phyloP scores from a whole-genome alignment of 441 rosid species.

The Arabidopsis lyrata region DNA sequence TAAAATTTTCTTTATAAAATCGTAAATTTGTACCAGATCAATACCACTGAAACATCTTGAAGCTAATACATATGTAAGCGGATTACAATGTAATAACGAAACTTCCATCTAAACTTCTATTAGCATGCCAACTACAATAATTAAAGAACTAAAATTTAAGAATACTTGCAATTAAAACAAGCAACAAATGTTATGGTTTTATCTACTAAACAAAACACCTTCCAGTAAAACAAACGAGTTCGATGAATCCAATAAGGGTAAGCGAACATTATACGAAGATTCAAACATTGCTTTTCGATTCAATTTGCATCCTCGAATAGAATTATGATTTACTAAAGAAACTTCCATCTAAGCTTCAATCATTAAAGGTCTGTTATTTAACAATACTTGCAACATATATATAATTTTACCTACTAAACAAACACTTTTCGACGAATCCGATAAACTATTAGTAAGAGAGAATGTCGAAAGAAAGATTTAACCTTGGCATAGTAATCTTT shows the following conservation, averaged over 20 bases:
- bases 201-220: too few species aligned
- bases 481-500: conserved; percentile 89
- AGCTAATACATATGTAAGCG: neutral
- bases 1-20: neutral
- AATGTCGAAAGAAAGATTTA: neutral
- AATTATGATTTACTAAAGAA: neutral
- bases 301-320: too few species aligned
- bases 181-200: too few species aligned
- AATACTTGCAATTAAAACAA: too few species aligned
- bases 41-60: neutral
- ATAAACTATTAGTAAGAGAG: too few species aligned
- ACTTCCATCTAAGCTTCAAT: conserved; percentile 35
- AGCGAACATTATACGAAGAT: neutral
- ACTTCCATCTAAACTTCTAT: neutral
- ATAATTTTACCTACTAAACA: too few species aligned
- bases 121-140: conserved; percentile 5
- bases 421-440: too few species aligned
- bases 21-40: neutral
- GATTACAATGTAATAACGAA: neutral
- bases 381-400: too few species aligned
- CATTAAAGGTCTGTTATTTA: conserved; percentile 39
- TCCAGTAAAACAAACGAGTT: conserved; percentile 13
- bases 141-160: neutral
- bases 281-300: neutral
- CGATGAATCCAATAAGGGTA: conserved; percentile 44